Percentiles rank a stretch among this genome's conserved stretches.
Evolutionary conservation across 257 asterid species (phyloP).

Genomic region (Gentiana dahurica): DNA sequence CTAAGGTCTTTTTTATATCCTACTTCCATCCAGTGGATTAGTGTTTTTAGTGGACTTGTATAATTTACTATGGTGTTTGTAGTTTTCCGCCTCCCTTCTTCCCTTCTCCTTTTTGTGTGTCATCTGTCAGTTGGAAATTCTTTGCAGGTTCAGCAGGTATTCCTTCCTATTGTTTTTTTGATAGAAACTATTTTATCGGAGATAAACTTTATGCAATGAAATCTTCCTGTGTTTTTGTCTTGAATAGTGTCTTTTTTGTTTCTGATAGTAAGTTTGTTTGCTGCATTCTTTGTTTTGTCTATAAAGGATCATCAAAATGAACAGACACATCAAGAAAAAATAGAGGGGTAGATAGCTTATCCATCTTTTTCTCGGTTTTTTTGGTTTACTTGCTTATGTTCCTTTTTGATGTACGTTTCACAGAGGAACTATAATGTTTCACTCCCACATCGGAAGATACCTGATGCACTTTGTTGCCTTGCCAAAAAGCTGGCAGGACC

Average conservation of each 20-base stretch:
- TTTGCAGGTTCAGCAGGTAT: no score
- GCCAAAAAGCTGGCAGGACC: conserved; percentile 74
- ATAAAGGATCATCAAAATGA: no score
- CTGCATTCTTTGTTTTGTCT: no score
- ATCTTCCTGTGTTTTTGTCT: no score
- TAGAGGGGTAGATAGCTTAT: not conserved
- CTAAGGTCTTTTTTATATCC: conserved; percentile 75
- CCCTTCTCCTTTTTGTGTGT: no score
- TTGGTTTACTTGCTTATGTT: conserved; percentile 9
- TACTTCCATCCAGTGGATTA: conserved; percentile 14
- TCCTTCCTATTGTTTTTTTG: no score
- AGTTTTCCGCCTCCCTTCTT: not conserved
- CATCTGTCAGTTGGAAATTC: no score
- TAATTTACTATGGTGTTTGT: not conserved
- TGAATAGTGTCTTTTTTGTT: no score
- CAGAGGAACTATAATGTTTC: conserved; percentile 74
- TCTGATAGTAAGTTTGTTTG: no score
- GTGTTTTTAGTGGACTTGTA: not conserved
- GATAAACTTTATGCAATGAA: no score
- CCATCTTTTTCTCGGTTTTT: not conserved
- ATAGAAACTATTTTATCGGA: no score
- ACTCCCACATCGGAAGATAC: conserved; percentile 81
- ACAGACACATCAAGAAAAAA: no score
- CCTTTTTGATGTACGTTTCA: conserved; percentile 13
- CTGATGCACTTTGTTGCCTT: conserved; percentile 57